Percentiles rank a stretch among this genome's conserved stretches.
phyloP scores from a whole-genome alignment of 208 protist genomes.

The Sergeia podlipaevii region DNA sequence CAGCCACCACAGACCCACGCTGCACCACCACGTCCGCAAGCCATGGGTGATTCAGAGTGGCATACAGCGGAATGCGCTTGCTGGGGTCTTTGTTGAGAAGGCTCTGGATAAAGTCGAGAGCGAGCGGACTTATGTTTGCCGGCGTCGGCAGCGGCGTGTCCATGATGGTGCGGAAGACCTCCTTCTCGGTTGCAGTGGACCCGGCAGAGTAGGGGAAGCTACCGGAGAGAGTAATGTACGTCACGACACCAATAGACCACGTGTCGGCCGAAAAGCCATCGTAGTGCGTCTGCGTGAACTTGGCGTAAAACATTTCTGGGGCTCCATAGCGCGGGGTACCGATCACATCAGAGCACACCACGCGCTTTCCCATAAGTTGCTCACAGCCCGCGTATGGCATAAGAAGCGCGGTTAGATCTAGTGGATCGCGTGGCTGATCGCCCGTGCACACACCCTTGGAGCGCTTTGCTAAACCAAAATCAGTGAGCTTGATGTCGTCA shows the following conservation, averaged over 20 bases:
- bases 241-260: slow-evolving; percentile 96
- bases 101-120: slow-evolving; percentile 71
- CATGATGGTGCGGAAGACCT: slow-evolving; percentile 91
- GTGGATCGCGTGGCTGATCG: slow-evolving; percentile 46
- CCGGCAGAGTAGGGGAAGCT: slow-evolving; percentile 95
- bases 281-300: slow-evolving; percentile 91
- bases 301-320: slow-evolving; percentile 91
- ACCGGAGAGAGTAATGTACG: slow-evolving; percentile 97
- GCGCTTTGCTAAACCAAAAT: slow-evolving; percentile 89
- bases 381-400: slow-evolving; percentile 82
- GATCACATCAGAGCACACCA: slow-evolving; percentile 88
- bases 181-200: slow-evolving; percentile 83
- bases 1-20: slow-evolving; percentile 68
- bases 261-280: slow-evolving; percentile 94
- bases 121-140: slow-evolving; percentile 47
- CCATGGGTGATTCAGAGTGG: slow-evolving; percentile 88
- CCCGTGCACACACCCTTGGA: slow-evolving; percentile 69
- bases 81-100: slow-evolving; percentile 90
- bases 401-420: slow-evolving; percentile 61
- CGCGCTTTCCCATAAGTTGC: slow-evolving; percentile 71
- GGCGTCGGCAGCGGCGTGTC: slow-evolving; percentile 80
- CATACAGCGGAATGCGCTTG: slow-evolving; percentile 83
- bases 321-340: slow-evolving; percentile 89
- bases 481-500: slow-evolving; percentile 89
- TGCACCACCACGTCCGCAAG: slow-evolving; percentile 68